Percentiles rank a stretch among this genome's conserved stretches.
phyloP scores from a whole-genome alignment of 2,329 filamentous ascomycete species.

The Nemania diffusa region DNA sequence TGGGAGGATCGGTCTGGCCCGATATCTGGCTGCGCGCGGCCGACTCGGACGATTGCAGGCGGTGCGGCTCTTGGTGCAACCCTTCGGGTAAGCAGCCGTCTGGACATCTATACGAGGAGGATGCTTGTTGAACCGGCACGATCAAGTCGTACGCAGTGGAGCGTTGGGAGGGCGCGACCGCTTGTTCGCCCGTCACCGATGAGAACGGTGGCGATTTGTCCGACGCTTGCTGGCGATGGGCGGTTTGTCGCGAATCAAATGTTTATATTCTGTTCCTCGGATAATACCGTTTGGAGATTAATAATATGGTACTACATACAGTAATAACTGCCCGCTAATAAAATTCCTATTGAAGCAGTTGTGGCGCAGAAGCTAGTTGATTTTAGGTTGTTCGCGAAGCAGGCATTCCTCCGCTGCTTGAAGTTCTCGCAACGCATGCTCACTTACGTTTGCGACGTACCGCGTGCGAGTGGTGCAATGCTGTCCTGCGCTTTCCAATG shows the following conservation, averaged over 20 bases:
- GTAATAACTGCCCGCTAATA: conserved; percentile 4
- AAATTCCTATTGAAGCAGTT: conserved; percentile 3
- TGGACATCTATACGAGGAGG: conserved; percentile 34
- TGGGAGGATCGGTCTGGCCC: conserved; percentile 9
- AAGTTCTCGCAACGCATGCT: conserved; percentile 6
- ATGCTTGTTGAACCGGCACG: conserved; percentile 15
- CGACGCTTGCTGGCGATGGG: neutral
- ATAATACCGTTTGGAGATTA: neutral
- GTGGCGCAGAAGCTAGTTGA: neutral
- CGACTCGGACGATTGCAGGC: conserved; percentile 29
- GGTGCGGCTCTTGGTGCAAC: conserved; percentile 31
- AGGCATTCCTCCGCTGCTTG: neutral
- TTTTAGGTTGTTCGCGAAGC: neutral
- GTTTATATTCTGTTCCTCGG: neutral
- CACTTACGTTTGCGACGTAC: neutral
- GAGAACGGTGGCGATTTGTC: conserved; percentile 1
- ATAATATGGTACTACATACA: too few species aligned
- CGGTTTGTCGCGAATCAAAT: conserved; percentile 6
- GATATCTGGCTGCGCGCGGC: conserved; percentile 14
- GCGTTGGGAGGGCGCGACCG: neutral
- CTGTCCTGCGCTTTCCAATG: conserved; percentile 13
- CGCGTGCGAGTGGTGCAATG: conserved; percentile 11
- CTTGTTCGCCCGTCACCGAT: conserved; percentile 8
- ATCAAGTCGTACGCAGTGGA: conserved; percentile 16
- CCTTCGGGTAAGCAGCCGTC: conserved; percentile 21